Conservation (phyloP, 495 filamentous ascomycete genomes). For the Hypoxylon lienhwacheense region DNA sequence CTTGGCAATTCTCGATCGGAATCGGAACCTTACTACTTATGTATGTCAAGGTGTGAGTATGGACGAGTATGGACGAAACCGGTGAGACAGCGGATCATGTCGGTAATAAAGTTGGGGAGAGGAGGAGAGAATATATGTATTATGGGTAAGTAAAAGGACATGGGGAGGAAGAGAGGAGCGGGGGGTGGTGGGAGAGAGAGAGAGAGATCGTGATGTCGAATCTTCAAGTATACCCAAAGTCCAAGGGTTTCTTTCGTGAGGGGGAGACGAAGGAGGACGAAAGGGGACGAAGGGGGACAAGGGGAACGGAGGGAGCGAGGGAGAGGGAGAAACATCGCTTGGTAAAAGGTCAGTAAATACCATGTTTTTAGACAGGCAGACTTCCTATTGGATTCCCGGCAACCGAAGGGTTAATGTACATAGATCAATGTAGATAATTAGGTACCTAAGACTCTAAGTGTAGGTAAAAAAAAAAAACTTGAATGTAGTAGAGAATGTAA, state of each 20-base stretch:
- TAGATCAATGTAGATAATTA: too few species aligned
- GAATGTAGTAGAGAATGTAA: too few species aligned
- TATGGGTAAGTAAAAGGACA: too few species aligned
- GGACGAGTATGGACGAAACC: conserved; percentile 3
- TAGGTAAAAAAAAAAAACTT: too few species aligned
- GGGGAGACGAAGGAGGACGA: conserved; percentile 4
- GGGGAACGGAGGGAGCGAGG: conserved; percentile 11
- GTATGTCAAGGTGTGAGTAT: background rate
- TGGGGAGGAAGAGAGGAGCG: too few species aligned
- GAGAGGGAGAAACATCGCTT: background rate
- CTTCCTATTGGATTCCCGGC: conserved; percentile 16
- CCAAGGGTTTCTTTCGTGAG: too few species aligned
- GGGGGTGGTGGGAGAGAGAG: background rate
- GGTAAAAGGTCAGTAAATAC: too few species aligned
- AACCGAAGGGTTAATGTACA: too few species aligned
- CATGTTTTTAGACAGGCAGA: too few species aligned
- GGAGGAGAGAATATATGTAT: conserved; percentile 1
- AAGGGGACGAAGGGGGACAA: conserved; percentile 18
- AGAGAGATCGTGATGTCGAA: too few species aligned
- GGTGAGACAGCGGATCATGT: conserved; percentile 20
- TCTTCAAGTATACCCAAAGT: too few species aligned
- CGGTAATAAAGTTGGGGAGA: conserved; percentile 21
- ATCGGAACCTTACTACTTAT: background rate
- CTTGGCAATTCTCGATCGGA: conserved; percentile 22
- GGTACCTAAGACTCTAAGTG: too few species aligned